These are phyloP conservation scores for Xylaria cubensis DNA, from an alignment of 495 filamentous ascomycete genomes.

Conservation along the genomic window DNA sequence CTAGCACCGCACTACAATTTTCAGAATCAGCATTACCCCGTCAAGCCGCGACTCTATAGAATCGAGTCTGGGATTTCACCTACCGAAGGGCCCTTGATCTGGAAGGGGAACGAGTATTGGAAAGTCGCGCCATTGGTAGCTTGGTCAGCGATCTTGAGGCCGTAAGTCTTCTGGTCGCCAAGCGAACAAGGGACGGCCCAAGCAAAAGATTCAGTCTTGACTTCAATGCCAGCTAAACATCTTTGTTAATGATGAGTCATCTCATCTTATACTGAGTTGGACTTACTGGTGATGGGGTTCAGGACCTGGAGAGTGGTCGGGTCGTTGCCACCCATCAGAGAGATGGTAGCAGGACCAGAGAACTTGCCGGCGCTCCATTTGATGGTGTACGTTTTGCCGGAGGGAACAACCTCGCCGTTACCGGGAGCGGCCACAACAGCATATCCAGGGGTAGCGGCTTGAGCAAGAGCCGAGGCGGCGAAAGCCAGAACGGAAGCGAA, in stretches of 20 bases:
- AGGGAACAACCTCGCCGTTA: slow-evolving; percentile 43
- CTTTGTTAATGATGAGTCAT: slow-evolving; percentile 10
- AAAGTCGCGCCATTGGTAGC: slow-evolving; percentile 45
- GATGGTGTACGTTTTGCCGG: slow-evolving; percentile 48
- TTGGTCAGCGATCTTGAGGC: slow-evolving; percentile 47
- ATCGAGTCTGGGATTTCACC: neutral
- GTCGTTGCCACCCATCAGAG: slow-evolving; percentile 48
- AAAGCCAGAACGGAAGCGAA: slow-evolving; percentile 52
- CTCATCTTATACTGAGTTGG: slow-evolving; percentile 10
- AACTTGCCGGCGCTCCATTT: slow-evolving; percentile 36
- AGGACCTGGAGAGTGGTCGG: slow-evolving; percentile 39
- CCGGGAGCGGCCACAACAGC: slow-evolving; percentile 47
- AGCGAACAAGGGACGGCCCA: slow-evolving; percentile 50
- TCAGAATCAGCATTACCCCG: slow-evolving; percentile 9
- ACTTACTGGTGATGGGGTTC: slow-evolving; percentile 50
- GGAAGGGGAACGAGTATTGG: slow-evolving; percentile 60
- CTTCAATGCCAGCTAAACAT: slow-evolving; percentile 40
- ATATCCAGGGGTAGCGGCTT: slow-evolving; percentile 46
- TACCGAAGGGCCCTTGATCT: slow-evolving; percentile 44
- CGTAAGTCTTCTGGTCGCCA: slow-evolving; percentile 49
- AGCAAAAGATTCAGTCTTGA: slow-evolving; percentile 37
- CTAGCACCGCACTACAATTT: slow-evolving; percentile 21
- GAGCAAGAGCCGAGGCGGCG: slow-evolving; percentile 49
- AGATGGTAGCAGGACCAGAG: slow-evolving; percentile 43
- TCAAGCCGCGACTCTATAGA: neutral